Evolutionary conservation across 306 rosid species (phyloP), one percentile per base, ranked within the genome.

Genomic region (Cucumis sativus): DNA sequence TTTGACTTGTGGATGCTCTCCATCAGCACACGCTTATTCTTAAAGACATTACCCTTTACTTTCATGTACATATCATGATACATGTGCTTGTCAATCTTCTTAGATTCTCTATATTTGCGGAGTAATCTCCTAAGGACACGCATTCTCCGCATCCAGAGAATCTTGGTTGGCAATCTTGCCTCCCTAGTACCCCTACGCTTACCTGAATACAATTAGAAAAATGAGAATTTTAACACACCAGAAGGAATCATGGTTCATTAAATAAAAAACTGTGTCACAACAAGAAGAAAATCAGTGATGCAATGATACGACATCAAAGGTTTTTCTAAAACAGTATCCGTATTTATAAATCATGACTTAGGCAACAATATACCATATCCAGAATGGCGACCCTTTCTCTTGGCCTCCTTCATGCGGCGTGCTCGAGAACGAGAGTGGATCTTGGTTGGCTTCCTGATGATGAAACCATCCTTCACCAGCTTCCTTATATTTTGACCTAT

Each of bases 21-120:
- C 98, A 95, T 95, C 0, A 95, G 82, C 59, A 95, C 98, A 64
- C 98, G 91, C 82, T 95, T 95, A 80, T 95, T 95, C 87, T 95
- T 95, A 81, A 92, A 95, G 18, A 92, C 98, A 25, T 95, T 95
- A 88, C 98, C 98, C 91, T 95, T 95, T 0, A 95, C 98, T 86
- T 87, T 92, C 98, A 95, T 89, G 84, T 95, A 95, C 98, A 92
- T 95, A 79, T 92, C 97, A 86, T 95, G 98, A 84, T 92, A 95
- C 98, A 95, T 95, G 81, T 95, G 98, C 86, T 88, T 92, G 82
- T 95, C 97, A 52, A 95, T 95, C 87, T 95, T 95, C 92, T 92
- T 95, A 0, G 97, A 71, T 54, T 95, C 97, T 28, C 98, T 62
- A 76, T 95, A 95, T 93, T 95, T 95, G 85, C 98, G 97, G 39